These are phyloP conservation scores for peach (Prunus persica) DNA, from an alignment of 306 rosid species.

Conservation along the genomic window DNA sequence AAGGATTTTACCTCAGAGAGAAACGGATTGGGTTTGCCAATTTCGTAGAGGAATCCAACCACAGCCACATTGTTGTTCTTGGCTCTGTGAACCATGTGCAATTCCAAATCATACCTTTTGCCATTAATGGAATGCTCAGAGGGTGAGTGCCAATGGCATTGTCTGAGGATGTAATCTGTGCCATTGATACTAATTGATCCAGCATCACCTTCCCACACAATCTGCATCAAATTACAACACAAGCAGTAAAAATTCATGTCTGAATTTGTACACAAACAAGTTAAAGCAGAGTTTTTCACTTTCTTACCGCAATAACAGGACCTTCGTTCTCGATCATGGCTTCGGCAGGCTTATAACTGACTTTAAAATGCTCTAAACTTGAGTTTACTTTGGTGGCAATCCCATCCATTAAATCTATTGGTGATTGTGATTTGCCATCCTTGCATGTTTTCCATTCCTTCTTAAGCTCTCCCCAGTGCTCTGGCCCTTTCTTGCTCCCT, in stretches of 20 bases:
- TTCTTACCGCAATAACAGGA: constrained; percentile 24
- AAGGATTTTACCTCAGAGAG: constrained; percentile 44
- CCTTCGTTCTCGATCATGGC: constrained; percentile 23
- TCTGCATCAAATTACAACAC: constrained; percentile 25
- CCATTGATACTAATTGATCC: constrained; percentile 58
- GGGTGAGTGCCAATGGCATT: constrained; percentile 80
- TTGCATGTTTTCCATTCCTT: constrained; percentile 27
- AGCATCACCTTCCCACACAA: constrained; percentile 50
- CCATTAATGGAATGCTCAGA: constrained; percentile 77
- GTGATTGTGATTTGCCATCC: constrained; percentile 22
- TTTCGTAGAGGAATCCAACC: constrained; percentile 44
- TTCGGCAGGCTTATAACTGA: constrained; percentile 12
- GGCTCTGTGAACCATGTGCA: constrained; percentile 66
- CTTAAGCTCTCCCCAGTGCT: constrained; percentile 33
- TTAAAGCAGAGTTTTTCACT: neutral
- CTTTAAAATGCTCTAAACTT: neutral
- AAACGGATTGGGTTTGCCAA: constrained; percentile 49
- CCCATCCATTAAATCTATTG: neutral
- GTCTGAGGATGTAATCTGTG: constrained; percentile 48
- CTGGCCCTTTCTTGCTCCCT: constrained; percentile 22
- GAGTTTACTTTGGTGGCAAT: neutral
- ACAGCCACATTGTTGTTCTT: constrained; percentile 41
- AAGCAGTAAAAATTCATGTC: neutral
- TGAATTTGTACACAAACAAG: neutral
- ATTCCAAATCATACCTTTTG: constrained; percentile 61